Evolutionary conservation across 2,329 filamentous ascomycete species (phyloP), one percentile per base, ranked within the genome.

Genomic region (Alternaria infectoria): DNA sequence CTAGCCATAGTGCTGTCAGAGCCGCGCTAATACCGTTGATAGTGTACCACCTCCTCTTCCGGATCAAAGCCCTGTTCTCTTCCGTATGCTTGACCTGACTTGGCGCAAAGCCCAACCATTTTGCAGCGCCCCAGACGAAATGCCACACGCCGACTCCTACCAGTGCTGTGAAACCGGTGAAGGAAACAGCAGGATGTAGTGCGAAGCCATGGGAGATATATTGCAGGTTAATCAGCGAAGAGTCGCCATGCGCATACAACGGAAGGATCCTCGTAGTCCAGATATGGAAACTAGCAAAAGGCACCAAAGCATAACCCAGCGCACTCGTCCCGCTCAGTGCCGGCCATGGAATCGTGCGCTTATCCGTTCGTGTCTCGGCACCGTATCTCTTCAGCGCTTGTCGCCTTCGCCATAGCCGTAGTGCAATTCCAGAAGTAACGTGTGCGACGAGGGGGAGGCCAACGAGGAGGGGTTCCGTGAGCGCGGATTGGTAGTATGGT

Each of bases 201-300:
- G 91, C 89, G 75, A 97, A 96, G 3, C 92, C 93, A 80, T 98
- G 94, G 12, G 90, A 88, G 8, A 97, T 90, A 77, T 92, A 98
- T 12, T 88, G 90, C 12, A 98, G 83, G 0, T 92, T 92, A 44
- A 97, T 90, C 57, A 95, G 90, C n/a, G 92, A 92, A 73, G 90
- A 93, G 62, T 94, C 93, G 7, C 94, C 94, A 57, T 96, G 92
- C 47, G 93, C 86, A 26, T 88, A 83, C 32, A 94, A 80, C 3
- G 96, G 95, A 25, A 96, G 83, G 3, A 88, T 81, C 32, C 95
- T 88, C 78, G 96, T 97, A 61, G 93, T 85, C 65, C 89, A 87
- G 3, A 90, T 86, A 79, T 98, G 95, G 6, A 88, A 88, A 1
- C 86, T 83, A 25, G 95, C 84, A 19, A 95, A 81, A 0, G 87